A percentile compares a stretch with the other conserved stretches of the same genome.
These are phyloP conservation scores for Saitoella complicata DNA, from an alignment of 805 yeast species.

Conservation along the genomic window DNA sequence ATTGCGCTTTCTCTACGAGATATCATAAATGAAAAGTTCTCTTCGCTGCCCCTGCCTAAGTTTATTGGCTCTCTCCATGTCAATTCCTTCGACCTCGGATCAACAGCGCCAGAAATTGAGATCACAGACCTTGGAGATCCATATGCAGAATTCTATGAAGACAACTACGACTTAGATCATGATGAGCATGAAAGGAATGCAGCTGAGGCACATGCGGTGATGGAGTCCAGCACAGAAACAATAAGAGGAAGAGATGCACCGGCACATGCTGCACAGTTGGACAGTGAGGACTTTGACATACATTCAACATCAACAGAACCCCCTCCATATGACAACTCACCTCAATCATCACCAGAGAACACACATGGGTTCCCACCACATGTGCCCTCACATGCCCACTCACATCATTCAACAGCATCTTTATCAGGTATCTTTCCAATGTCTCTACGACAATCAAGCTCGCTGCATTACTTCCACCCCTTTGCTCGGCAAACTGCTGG, in stretches of 20 bases:
- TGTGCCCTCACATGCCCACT: no score
- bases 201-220: background rate
- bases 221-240: background rate
- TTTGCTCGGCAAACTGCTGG: no score
- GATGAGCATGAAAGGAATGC: slow-evolving; percentile 7
- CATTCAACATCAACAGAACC: background rate
- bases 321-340: background rate
- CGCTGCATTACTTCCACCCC: no score
- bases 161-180: slow-evolving; percentile 23
- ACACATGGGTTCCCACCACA: no score
- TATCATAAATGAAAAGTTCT: no score
- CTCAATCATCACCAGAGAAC: no score
- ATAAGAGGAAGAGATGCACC: background rate
- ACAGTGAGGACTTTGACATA: background rate
- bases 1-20: no score
- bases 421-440: no score
- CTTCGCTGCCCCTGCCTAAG: slow-evolving; percentile 44
- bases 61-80: slow-evolving; percentile 62
- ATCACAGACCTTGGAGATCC: slow-evolving; percentile 79
- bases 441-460: no score
- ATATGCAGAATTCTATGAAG: slow-evolving; percentile 65
- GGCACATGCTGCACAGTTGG: background rate
- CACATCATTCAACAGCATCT: no score
- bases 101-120: slow-evolving; percentile 56
- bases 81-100: slow-evolving; percentile 55